Evolutionary conservation across 768 basidiomycete genomes (phyloP), one percentile per base, ranked within the genome.

Genomic region (Trametes maxima): DNA sequence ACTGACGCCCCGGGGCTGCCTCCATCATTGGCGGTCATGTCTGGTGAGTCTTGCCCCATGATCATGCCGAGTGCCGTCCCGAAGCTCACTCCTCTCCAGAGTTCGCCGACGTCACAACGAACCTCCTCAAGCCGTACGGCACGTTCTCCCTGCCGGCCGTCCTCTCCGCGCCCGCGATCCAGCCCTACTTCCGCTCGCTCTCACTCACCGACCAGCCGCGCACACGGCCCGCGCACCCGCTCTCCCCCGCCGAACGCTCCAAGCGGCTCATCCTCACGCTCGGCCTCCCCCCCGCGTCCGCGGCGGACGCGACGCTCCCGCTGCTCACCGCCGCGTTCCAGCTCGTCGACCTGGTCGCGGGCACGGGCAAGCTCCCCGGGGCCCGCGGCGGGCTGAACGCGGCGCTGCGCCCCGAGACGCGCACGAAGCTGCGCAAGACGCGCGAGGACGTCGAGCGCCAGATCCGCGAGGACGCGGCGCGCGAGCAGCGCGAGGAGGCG

Each of bases 141-240:
- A 76, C 78, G 36, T 75, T 80, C 65, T 82, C 77, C 63, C 75
- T 96, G 28, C 64, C 81, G 54, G 76, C 82, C 25, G 74, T 82
- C n/a, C 78, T 96, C 54, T 78, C 82, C 52, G 80, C 90, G 65
- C 84, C 90, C 28, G 82, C 81, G 51, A 79, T 87, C 48, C 79
- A 83, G 48, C 82, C 85, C 40, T 88, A 91, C 77, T 92, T 97
- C 81, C 89, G 90, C 66, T 94, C 90, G 39, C 82, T 96, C 65
- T 86, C 93, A 48, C 90, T 94, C 55, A 93, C 94, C 24, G 95
- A 97, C 77, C 91, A 94, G 69, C 92, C 94, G 8, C 79, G 86
- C 54, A 79, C 80, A 22, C 86, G 90, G 56, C 95, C 95, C 1
- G 61, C 68, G 0, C 71, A 76, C 2, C 82, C 85, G 0, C 60